Percentiles rank a stretch among this genome's conserved stretches.
Conservation (phyloP, 108 stramenopile genomes). For the Stephanodiscus triporus region DNA sequence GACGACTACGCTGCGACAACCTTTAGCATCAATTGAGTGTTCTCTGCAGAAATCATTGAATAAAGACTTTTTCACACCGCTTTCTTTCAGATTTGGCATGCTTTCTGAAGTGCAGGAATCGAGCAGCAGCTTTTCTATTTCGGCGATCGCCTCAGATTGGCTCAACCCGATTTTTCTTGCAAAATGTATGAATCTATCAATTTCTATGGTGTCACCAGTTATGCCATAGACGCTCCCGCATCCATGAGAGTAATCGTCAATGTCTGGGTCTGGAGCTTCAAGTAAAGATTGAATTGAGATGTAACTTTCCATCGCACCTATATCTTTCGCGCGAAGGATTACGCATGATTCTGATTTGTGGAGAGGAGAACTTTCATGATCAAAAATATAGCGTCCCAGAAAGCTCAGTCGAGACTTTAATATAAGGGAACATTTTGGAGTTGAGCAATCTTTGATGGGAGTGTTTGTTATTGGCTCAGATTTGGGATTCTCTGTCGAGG, state of each 20-base stretch:
- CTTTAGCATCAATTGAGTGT: constrained; percentile 30
- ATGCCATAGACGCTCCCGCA: constrained; percentile 25
- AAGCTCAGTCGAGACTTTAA: constrained; percentile 37
- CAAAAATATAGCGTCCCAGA: constrained; percentile 44
- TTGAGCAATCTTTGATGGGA: constrained; percentile 42
- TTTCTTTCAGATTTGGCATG: constrained; percentile 15
- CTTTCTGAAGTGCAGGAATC: constrained; percentile 17
- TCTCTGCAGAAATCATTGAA: constrained; percentile 43
- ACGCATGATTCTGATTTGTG: constrained; percentile 47
- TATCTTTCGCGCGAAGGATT: constrained; percentile 47
- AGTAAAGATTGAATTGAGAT: constrained; percentile 21
- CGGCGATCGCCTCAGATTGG: constrained; percentile 12
- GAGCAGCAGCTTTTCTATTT: constrained; percentile 25
- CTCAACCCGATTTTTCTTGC: constrained; percentile 30
- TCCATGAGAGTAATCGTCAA: constrained; percentile 31
- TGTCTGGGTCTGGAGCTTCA: constrained; percentile 26
- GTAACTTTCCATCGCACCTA: constrained; percentile 44
- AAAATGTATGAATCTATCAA: constrained; percentile 37
- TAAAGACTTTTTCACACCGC: constrained; percentile 32
- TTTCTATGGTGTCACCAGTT: constrained; percentile 16
- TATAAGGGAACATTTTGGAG: constrained; percentile 35
- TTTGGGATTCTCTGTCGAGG: constrained; percentile 27
- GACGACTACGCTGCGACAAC: constrained; percentile 52
- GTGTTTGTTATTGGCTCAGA: constrained; percentile 21
- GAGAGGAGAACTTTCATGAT: constrained; percentile 16